Evolutionary conservation across 1,139 yeast genomes (phyloP).

Genomic region (Nakaseomyces bracarensis): DNA sequence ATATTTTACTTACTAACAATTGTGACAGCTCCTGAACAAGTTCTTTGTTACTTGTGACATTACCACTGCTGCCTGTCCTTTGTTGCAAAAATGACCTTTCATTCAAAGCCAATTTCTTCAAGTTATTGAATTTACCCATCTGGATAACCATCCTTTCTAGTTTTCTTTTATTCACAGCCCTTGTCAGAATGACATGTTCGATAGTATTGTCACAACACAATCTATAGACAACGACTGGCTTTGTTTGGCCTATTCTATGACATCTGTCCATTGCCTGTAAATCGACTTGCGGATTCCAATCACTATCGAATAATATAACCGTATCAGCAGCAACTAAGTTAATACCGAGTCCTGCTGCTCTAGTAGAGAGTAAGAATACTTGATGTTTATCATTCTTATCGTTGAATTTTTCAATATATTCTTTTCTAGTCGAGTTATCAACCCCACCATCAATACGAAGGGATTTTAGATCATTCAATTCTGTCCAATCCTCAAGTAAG

Average conservation of each 20-base stretch:
- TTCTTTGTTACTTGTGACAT: constrained; percentile 24
- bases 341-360: constrained; percentile 93
- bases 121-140: constrained; percentile 65
- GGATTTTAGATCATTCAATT: constrained; percentile 37
- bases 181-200: constrained; percentile 70
- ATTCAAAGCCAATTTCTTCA: constrained; percentile 36
- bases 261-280: constrained; percentile 94
- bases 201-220: constrained; percentile 69
- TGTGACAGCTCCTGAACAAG: constrained; percentile 28
- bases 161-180: constrained; percentile 70
- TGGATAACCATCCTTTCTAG: constrained; percentile 79
- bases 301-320: constrained; percentile 82
- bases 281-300: constrained; percentile 97
- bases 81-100: constrained; percentile 26
- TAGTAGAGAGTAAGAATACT: constrained; percentile 66
- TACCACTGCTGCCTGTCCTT: constrained; percentile 13
- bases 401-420: constrained; percentile 51
- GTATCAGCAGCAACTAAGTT: constrained; percentile 83
- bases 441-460: constrained; percentile 76
- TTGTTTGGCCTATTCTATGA: constrained; percentile 83
- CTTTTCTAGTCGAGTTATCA: constrained; percentile 55
- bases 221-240: constrained; percentile 75
- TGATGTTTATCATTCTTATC: constrained; percentile 30
- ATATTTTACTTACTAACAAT: constrained; percentile 24
- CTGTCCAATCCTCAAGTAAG: constrained; percentile 62